Base-by-base conservation (phyloP, 2,329 filamentous ascomycete genomes). In the Apiospora rasikravindrae region DNA sequence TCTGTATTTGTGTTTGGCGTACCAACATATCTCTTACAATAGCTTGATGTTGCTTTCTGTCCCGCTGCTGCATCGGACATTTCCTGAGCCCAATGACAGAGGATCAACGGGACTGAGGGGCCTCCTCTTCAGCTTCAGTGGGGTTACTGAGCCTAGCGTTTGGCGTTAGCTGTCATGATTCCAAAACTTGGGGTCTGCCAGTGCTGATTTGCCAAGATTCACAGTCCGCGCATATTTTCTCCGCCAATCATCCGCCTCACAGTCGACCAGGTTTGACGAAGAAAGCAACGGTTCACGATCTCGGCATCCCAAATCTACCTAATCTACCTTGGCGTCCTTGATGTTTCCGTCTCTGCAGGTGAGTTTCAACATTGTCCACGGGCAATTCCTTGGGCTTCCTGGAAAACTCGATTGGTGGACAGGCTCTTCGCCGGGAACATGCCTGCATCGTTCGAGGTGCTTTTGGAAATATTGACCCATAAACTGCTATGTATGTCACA, bases 1-100 rank as follows among this genome's bases (percentile, higher is more conserved):
- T 19, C 2, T 11, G 2, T 3, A 16, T 22, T 57, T 10, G 4
- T 33, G 51, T 33, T 26, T 33, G 26, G 14, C 10, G 6, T 33
- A 4, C 8, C 2, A n/a, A n/a, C 22, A n/a, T 10, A 49, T 49
- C 19, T 47, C 22, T n/a, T 49, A 10, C 6, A n/a, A 49, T n/a
- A 37, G 44, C 22, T 49, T 61, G 7, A 61, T 7, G 16, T 61
- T 61, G 16, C 53, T 37, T 37, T 37, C 53, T 33, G 29, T 61
- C 33, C 57, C 57, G 57, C 57, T 64, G 37, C 22, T 40, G 57
- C 57, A 64, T 64, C 57, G 57, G 57, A 64, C 57, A 64, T 64
- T 64, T 64, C 57, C 29, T 61, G 13, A 61, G 29, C 8, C 29
- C 53, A 61, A 61, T 61, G 29, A 61, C 22, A 26, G 33, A 33